phyloP scores from a whole-genome alignment of 164 flowering plant genomes.

The Paratinospora sagittata region DNA sequence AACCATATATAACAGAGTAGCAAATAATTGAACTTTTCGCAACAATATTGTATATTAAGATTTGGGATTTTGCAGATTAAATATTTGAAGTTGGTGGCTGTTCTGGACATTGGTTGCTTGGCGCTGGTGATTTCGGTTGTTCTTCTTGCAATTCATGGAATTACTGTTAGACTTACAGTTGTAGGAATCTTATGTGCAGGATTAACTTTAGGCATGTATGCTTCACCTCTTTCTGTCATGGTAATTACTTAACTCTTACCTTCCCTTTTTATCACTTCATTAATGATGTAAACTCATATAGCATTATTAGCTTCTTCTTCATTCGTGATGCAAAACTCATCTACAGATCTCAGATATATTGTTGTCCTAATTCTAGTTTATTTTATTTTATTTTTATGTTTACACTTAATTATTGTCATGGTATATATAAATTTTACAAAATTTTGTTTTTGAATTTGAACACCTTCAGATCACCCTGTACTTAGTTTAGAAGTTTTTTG shows the following conservation, averaged over 20 bases:
- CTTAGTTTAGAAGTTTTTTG: too few relatives aligned
- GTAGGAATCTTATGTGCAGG: constrained; percentile 55
- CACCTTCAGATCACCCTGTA: too few relatives aligned
- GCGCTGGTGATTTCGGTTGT: constrained; percentile 45
- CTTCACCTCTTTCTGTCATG: constrained; percentile 53
- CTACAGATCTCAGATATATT: too few relatives aligned
- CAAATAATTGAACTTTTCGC: background rate
- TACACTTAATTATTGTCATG: too few relatives aligned
- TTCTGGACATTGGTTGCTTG: constrained; percentile 38
- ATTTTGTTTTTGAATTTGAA: too few relatives aligned
- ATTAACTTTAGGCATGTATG: constrained; percentile 67
- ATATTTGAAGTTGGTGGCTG: constrained; percentile 32
- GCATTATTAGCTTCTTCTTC: too few relatives aligned
- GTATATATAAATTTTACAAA: too few relatives aligned
- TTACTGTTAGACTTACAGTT: constrained; percentile 28
- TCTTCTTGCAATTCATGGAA: constrained; percentile 39
- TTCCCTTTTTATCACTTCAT: background rate
- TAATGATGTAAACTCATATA: too few relatives aligned
- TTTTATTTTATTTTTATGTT: too few relatives aligned
- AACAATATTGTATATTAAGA: background rate
- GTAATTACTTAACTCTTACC: constrained; percentile 24
- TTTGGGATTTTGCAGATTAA: constrained; percentile 32
- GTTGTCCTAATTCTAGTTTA: background rate
- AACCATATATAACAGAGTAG: background rate
- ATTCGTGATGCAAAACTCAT: too few relatives aligned